Evolutionary conservation across 2,329 filamentous ascomycete species (phyloP).

Genomic region (Cercospora zeina): DNA sequence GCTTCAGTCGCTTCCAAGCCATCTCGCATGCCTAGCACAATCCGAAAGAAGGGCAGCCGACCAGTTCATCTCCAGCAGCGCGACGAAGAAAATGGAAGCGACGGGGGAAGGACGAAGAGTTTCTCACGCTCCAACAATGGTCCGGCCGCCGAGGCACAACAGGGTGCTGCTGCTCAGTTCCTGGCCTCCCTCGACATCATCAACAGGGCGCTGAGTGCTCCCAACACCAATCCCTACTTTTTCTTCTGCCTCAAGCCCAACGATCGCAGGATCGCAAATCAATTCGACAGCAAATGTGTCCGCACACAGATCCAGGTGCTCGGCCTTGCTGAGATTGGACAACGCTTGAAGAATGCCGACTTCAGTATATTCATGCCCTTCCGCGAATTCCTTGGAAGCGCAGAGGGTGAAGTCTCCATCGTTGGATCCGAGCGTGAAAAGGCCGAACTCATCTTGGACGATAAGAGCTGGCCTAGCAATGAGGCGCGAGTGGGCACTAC

Average conservation of each 20-base stretch:
- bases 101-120: constrained; percentile 35
- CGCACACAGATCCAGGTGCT: constrained; percentile 91
- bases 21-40: constrained; percentile 87
- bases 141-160: constrained; percentile 54
- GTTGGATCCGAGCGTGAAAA: constrained; percentile 93
- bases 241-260: constrained; percentile 98
- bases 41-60: constrained; percentile 70
- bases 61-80: constrained; percentile 46
- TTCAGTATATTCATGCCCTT: constrained; percentile 96
- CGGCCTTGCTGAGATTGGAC: constrained; percentile 95
- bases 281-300: constrained; percentile 98
- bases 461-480: constrained; percentile 87
- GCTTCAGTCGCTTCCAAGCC: constrained; percentile 96
- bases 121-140: constrained; percentile 43
- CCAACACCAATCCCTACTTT: constrained; percentile 90
- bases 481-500: constrained; percentile 89
- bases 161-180: constrained; percentile 92
- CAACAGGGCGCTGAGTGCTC: constrained; percentile 77
- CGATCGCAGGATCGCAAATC: constrained; percentile 93
- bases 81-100: constrained; percentile 49
- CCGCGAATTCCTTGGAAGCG: constrained; percentile 86
- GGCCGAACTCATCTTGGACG: constrained; percentile 84
- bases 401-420: constrained; percentile 78
- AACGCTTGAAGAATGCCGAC: constrained; percentile 86
- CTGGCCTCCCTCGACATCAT: constrained; percentile 86